Percentiles rank a stretch among this genome's conserved stretches.
Conservation (phyloP, 78 protist species). For the Dictyostelium discoideum region dicty_2.7 NC_007089.4:5585001-5585500, state of each 20-base stretch:
- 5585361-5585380: constrained; percentile 60
- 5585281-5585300: no score
- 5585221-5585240: not conserved
- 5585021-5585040: not conserved
- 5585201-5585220: not conserved
- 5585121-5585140: not conserved
- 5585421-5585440: constrained; percentile 64
- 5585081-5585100: not conserved
- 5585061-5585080: not conserved
- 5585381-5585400: constrained; percentile 71
- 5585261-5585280: not conserved
- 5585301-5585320: no score
- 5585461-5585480: constrained; percentile 79
- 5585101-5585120: not conserved
- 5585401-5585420: constrained; percentile 80
- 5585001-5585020: not conserved
- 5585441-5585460: constrained; percentile 85
- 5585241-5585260: not conserved
- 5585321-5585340: not conserved
- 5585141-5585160: not conserved
- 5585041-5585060: not conserved
- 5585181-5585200: not conserved
- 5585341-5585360: constrained; percentile 7
- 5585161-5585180: not conserved
- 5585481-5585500: constrained; percentile 84